These are phyloP conservation scores for Teratosphaeria epicoccoides DNA, from an alignment of 2,329 filamentous ascomycete genomes.

Conservation along the genomic window DNA sequence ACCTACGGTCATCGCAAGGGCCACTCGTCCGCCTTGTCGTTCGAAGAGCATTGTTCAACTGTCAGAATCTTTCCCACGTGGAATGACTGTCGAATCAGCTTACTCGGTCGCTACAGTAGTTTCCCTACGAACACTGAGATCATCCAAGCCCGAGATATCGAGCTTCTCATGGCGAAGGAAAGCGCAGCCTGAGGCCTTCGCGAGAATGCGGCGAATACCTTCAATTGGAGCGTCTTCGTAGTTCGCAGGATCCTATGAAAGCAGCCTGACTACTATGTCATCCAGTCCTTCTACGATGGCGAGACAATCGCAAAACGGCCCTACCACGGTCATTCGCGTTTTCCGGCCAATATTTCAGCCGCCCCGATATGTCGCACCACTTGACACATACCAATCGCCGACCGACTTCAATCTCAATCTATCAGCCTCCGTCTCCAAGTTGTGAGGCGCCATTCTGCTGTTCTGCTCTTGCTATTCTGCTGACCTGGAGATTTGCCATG, in stretches of 20 bases:
- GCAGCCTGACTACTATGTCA: conserved; percentile 23
- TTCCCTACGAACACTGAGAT: conserved; percentile 16
- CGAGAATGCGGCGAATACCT: conserved; percentile 24
- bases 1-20: conserved; percentile 70
- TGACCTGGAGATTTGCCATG: too few relatives aligned
- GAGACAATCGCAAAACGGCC: conserved; percentile 23
- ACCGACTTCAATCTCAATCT: conserved; percentile 7
- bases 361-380: background rate
- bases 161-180: conserved; percentile 18
- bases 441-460: background rate
- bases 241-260: conserved; percentile 22
- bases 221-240: conserved; percentile 26
- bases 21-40: conserved; percentile 76
- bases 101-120: conserved; percentile 71
- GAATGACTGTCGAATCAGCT: background rate
- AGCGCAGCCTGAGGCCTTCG: conserved; percentile 11
- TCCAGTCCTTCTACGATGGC: conserved; percentile 12
- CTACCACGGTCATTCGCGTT: conserved; percentile 15
- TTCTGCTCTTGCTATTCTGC: background rate
- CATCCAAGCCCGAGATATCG: conserved; percentile 8
- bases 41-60: conserved; percentile 63
- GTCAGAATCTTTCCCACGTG: background rate
- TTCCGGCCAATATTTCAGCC: background rate
- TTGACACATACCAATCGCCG: conserved; percentile 5
- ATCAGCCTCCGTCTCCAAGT: background rate